These are phyloP conservation scores for Zygoascus meyerae DNA, from an alignment of 1,139 yeast genomes.

Conservation along the genomic window DNA sequence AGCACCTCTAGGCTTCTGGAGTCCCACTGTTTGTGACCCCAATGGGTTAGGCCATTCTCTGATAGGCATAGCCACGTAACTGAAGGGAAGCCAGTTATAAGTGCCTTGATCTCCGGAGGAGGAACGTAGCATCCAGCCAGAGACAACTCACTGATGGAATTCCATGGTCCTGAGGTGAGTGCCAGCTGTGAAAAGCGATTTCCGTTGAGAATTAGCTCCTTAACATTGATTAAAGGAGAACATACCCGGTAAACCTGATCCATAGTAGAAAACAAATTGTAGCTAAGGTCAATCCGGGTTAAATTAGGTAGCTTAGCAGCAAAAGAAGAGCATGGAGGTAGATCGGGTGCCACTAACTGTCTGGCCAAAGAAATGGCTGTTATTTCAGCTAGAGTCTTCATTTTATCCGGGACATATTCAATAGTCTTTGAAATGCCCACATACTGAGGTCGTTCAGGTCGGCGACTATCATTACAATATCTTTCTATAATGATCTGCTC, in stretches of 20 bases:
- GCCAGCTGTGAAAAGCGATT: conserved; percentile 36
- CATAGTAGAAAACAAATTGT: conserved; percentile 48
- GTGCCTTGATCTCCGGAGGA: conserved; percentile 25
- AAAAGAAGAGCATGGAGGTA: conserved; percentile 2
- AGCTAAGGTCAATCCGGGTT: conserved; percentile 52
- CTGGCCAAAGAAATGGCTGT: conserved; percentile 41
- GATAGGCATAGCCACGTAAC: conserved; percentile 43
- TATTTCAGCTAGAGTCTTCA: conserved; percentile 43
- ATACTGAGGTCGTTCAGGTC: conserved; percentile 16
- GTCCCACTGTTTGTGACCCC: conserved; percentile 30
- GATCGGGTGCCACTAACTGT: conserved; percentile 40
- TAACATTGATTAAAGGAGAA: conserved; percentile 35
- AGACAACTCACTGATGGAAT: conserved; percentile 28
- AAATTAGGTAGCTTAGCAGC: conserved; percentile 30
- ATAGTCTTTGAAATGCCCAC: conserved; percentile 45
- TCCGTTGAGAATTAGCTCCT: conserved; percentile 54
- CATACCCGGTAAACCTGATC: conserved; percentile 39
- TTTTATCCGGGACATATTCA: conserved; percentile 62
- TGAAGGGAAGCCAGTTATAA: conserved; percentile 41
- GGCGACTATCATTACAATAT: conserved; percentile 40
- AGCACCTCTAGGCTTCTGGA: conserved; percentile 6
- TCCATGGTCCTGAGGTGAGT: conserved; percentile 1
- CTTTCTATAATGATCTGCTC: conserved; percentile 45
- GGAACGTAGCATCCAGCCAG: conserved; percentile 37
- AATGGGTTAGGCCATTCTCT: conserved; percentile 35